phyloP scores from a whole-genome alignment of 208 protist species.

The Acanthamoeba divionensis region DNA sequence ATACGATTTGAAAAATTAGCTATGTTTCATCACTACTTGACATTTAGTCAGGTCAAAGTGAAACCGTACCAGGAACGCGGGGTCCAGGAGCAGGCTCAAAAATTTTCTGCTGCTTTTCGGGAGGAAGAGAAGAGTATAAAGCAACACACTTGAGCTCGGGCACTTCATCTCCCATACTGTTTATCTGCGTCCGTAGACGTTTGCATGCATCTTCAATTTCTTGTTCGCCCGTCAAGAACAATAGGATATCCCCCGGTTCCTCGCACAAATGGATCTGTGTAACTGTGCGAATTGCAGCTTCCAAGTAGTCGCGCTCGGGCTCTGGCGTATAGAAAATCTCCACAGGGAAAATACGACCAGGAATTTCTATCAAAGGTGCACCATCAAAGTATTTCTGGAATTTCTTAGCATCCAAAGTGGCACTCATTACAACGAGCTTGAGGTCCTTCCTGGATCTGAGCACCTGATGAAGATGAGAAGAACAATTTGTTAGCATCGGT shows the following conservation, averaged over 20 bases:
- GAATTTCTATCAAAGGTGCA: conserved; percentile 81
- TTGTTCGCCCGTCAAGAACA: conserved; percentile 97
- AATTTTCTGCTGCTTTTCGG: conserved; percentile 80
- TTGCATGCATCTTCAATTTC: conserved; percentile 92
- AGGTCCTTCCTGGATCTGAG: conserved; percentile 80
- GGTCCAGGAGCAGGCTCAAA: conserved; percentile 83
- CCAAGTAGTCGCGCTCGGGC: conserved; percentile 90
- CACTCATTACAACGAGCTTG: conserved; percentile 90
- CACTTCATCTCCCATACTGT: conserved; percentile 30
- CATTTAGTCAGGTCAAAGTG: too few species aligned
- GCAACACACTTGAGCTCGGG: conserved; percentile 68
- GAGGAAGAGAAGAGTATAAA: conserved; percentile 87
- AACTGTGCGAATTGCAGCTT: conserved; percentile 86
- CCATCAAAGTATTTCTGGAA: conserved; percentile 90
- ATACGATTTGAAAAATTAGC: too few species aligned
- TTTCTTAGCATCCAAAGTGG: conserved; percentile 90
- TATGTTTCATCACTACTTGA: too few species aligned
- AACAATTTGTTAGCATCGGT: conserved; percentile 7
- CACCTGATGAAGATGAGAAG: conserved; percentile 53
- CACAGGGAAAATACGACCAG: conserved; percentile 84
- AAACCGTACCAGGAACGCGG: too few species aligned
- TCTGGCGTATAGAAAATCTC: conserved; percentile 89
- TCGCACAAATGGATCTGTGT: conserved; percentile 85
- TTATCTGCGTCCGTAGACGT: conserved; percentile 55
- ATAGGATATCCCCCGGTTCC: conserved; percentile 91